phyloP scores from a whole-genome alignment of 352 stramenopile genomes.

The Globisporangium polare region DNA sequence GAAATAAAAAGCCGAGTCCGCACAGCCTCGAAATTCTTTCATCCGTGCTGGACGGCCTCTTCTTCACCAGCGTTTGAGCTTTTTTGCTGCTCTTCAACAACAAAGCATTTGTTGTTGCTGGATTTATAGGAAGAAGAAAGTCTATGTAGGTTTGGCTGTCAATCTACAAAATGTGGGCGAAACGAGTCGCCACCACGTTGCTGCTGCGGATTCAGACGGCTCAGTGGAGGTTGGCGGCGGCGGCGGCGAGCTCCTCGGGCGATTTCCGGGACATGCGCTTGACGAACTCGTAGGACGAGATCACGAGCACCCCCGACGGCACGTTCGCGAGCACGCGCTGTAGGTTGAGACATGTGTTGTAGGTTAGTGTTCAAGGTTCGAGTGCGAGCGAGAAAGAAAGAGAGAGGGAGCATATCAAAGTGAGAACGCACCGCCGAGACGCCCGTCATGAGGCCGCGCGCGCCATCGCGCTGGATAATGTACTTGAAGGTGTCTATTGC shows the following conservation, averaged over 20 bases:
- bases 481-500: conserved; percentile 82
- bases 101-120: no score
- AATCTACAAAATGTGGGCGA: conserved; percentile 1
- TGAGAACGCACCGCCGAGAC: conserved; percentile 61
- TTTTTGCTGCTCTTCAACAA: no score
- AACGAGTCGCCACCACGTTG: background rate
- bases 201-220: no score
- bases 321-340: conserved; percentile 80
- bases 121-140: background rate
- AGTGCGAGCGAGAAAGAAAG: no score
- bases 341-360: conserved; percentile 1
- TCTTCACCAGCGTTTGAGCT: conserved; percentile 63
- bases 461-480: conserved; percentile 72
- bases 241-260: conserved; percentile 22
- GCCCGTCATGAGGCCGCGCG: conserved; percentile 75
- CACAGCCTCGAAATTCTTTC: conserved; percentile 98
- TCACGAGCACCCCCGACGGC: conserved; percentile 79
- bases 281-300: conserved; percentile 89
- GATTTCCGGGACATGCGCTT: conserved; percentile 81
- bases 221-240: background rate
- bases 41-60: conserved; percentile 85
- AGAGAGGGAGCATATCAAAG: background rate
- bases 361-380: background rate
- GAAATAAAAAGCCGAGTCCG: conserved; percentile 98
- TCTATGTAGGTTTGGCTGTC: background rate